Evolutionary conservation across 2,329 filamentous ascomycete genomes (phyloP).

Genomic region (Trichoderma sp.): DNA sequence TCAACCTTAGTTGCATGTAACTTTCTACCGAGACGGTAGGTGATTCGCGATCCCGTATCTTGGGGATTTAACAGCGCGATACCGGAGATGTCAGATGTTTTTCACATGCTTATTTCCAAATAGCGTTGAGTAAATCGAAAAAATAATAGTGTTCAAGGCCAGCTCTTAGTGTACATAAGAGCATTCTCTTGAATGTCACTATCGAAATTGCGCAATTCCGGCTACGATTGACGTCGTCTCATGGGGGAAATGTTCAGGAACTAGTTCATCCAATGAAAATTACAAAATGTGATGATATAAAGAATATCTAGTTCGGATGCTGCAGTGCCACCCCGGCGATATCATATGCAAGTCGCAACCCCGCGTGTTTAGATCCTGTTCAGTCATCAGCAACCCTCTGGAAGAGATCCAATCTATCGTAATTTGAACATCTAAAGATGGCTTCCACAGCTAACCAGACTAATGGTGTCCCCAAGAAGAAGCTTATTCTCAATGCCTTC

Average conservation of each 20-base stretch:
- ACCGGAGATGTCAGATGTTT: not conserved
- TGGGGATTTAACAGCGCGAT: not conserved
- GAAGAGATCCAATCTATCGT: not conserved
- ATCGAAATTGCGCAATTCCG: constrained; percentile 15
- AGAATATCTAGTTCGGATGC: not conserved
- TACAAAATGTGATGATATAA: not conserved
- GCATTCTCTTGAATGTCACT: not conserved
- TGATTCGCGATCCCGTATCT: not conserved
- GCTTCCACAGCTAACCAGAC: not conserved
- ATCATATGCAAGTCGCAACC: not conserved
- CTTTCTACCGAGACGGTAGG: not conserved
- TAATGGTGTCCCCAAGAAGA: constrained; percentile 30
- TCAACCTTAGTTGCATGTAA: not conserved
- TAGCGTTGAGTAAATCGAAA: not conserved
- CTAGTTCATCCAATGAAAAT: not conserved
- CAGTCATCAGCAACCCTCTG: not conserved
- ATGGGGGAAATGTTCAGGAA: not conserved
- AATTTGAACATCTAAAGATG: not conserved
- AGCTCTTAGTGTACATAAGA: not conserved
- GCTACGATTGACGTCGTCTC: not conserved
- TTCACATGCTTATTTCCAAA: not conserved
- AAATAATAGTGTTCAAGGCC: not conserved
- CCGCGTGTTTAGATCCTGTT: not conserved
- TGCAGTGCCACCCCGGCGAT: not conserved
- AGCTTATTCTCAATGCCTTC: constrained; percentile 43